Percentiles rank a stretch among this genome's conserved stretches.
Evolutionary conservation across 768 basidiomycete genomes (phyloP).

Genomic region (Phaeotremella fagi): DNA sequence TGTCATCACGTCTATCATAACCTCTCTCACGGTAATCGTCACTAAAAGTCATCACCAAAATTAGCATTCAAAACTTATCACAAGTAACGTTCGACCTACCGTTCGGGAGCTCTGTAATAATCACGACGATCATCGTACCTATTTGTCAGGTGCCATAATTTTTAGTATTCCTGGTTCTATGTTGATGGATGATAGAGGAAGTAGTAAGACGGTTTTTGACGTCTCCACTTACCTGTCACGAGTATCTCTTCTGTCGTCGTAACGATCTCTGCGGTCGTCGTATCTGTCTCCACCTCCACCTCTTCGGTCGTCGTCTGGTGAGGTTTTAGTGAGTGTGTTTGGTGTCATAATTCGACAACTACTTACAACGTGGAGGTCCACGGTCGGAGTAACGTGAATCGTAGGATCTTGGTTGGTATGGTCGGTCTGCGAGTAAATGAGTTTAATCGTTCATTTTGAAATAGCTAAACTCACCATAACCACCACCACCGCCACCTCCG

Average conservation of each 20-base stretch:
- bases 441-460: no score
- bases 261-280: constrained; percentile 50
- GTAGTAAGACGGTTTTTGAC: constrained; percentile 11
- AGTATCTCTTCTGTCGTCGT: constrained; percentile 57
- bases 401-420: constrained; percentile 87
- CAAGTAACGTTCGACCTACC: no score
- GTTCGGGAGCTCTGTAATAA: constrained; percentile 8
- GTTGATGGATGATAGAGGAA: background rate
- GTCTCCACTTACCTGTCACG: constrained; percentile 25
- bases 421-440: constrained; percentile 56
- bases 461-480: constrained; percentile 11
- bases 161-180: constrained; percentile 2
- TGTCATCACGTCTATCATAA: constrained; percentile 7
- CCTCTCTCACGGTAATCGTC: constrained; percentile 20
- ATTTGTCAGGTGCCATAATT: background rate
- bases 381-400: constrained; percentile 74
- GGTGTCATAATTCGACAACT: no score
- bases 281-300: no score
- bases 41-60: no score
- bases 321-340: constrained; percentile 1
- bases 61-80: no score
- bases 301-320: constrained; percentile 51
- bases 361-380: constrained; percentile 53
- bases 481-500: constrained; percentile 22
- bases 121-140: constrained; percentile 6